These are phyloP conservation scores for Trichoderma gamsii DNA, from an alignment of 495 filamentous ascomycete species.

Conservation along the genomic window DNA sequence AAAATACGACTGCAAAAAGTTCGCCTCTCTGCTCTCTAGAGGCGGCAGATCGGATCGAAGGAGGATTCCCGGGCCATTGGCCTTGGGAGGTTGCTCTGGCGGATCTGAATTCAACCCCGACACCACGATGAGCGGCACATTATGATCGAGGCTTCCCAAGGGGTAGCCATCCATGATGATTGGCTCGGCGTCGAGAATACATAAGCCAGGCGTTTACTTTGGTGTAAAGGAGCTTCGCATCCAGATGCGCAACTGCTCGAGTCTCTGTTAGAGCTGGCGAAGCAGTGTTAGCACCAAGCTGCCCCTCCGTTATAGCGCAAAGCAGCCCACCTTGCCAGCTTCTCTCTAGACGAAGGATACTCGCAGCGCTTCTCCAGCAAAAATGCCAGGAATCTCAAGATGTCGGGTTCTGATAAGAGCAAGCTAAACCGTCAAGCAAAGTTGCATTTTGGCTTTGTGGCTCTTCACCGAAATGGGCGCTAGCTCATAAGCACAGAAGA, in stretches of 20 bases:
- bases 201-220: background rate
- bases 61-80: slow-evolving; percentile 45
- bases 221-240: background rate
- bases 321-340: background rate
- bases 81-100: slow-evolving; percentile 31
- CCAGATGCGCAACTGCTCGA: background rate
- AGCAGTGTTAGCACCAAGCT: background rate
- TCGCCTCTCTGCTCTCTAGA: slow-evolving; percentile 56
- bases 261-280: background rate
- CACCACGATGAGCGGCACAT: slow-evolving; percentile 69
- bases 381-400: background rate
- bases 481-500: background rate
- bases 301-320: slow-evolving; percentile 6
- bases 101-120: slow-evolving; percentile 51
- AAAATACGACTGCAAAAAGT: slow-evolving; percentile 56
- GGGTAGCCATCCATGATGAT: slow-evolving; percentile 73
- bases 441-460: background rate
- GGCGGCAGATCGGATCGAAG: slow-evolving; percentile 59
- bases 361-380: background rate
- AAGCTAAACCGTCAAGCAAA: background rate
- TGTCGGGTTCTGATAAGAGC: background rate
- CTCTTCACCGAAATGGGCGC: background rate
- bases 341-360: background rate
- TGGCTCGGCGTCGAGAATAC: background rate
- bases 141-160: slow-evolving; percentile 65